Evolutionary conservation across 441 rosid genomes (phyloP).

Genomic region (Isatis lusitanica): DNA sequence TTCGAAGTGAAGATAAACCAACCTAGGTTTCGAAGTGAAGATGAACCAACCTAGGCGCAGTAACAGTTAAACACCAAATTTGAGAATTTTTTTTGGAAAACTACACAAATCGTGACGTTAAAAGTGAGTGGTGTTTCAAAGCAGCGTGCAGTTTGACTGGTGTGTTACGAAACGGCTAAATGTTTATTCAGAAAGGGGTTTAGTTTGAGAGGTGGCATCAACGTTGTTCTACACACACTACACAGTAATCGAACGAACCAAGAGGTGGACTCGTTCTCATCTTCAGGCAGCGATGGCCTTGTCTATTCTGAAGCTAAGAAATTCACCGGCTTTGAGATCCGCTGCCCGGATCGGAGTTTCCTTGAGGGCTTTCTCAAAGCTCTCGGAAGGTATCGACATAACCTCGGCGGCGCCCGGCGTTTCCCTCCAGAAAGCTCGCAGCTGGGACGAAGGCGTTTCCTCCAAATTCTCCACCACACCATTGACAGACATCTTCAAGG

Average conservation of each 20-base stretch:
- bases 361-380: constrained; percentile 58
- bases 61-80: not conserved
- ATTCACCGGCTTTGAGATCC: constrained; percentile 39
- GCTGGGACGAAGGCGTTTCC: constrained; percentile 89
- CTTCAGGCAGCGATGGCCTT: constrained; percentile 51
- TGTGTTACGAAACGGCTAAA: constrained; percentile 7
- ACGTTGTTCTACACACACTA: not conserved
- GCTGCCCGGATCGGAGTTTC: constrained; percentile 38
- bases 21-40: no score
- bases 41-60: not conserved
- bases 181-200: not conserved
- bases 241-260: not conserved
- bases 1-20: no score
- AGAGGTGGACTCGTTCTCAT: not conserved
- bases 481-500: constrained; percentile 73
- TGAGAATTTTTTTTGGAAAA: not conserved
- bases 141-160: constrained; percentile 17
- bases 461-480: constrained; percentile 79
- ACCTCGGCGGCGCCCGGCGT: constrained; percentile 70
- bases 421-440: constrained; percentile 84
- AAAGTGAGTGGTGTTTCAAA: not conserved
- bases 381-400: constrained; percentile 64
- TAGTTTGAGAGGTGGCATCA: not conserved
- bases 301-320: constrained; percentile 45
- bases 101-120: not conserved